Conservation (phyloP, 2,329 filamentous ascomycete species). For the Xylaria sp. region DNA sequence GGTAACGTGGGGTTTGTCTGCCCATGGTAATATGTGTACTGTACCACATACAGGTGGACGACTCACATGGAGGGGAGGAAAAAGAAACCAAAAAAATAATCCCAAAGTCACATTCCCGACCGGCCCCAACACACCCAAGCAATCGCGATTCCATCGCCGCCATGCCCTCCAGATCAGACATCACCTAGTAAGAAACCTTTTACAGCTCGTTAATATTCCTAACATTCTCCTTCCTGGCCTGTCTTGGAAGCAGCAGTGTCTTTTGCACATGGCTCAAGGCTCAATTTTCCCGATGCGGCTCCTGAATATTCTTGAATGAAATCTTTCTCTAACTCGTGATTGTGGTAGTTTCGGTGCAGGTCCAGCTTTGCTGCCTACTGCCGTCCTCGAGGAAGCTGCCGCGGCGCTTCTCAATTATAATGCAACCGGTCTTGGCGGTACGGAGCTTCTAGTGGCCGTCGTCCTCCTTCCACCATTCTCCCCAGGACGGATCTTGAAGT, state of each 20-base stretch:
- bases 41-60: too few relatives aligned
- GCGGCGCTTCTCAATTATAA: constrained; percentile 83
- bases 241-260: not conserved
- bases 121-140: not conserved
- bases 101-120: not conserved
- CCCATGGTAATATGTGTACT: too few relatives aligned
- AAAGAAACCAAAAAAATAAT: too few relatives aligned
- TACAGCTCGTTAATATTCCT: constrained; percentile 3
- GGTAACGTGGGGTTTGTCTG: too few relatives aligned
- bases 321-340: constrained; percentile 2
- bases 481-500: constrained; percentile 9
- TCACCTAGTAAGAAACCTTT: constrained; percentile 50
- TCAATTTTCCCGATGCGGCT: constrained; percentile 1
- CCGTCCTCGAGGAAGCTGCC: constrained; percentile 80
- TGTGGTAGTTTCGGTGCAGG: constrained; percentile 76
- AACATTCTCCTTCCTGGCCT: constrained; percentile 1
- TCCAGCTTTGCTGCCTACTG: constrained; percentile 82
- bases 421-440: constrained; percentile 75
- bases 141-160: constrained; percentile 4
- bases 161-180: constrained; percentile 34
- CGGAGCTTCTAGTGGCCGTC: constrained; percentile 13
- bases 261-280: constrained; percentile 1
- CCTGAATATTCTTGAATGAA: constrained; percentile 2
- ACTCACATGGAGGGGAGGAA: too few relatives aligned
- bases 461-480: constrained; percentile 6